These are phyloP conservation scores for Xanthoconium separans DNA, from an alignment of 1,284 basidiomycete genomes.

Conservation along the genomic window DNA sequence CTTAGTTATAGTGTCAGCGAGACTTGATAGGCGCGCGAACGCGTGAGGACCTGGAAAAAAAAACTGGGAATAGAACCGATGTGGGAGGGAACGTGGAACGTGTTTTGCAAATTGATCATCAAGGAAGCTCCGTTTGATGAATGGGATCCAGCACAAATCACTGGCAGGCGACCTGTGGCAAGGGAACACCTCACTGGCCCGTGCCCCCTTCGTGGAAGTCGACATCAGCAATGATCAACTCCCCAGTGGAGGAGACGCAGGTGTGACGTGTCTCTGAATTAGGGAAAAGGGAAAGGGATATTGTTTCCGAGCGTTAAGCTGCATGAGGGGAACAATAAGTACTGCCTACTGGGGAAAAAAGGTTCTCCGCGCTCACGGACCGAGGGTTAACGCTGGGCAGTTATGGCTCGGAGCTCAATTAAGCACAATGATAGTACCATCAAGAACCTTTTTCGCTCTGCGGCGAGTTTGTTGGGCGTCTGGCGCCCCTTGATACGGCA, in stretches of 20 bases:
- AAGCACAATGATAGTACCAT: background rate
- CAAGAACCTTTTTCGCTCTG: background rate
- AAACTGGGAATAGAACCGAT: background rate
- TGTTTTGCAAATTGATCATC: background rate
- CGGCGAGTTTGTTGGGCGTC: background rate
- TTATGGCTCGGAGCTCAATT: background rate
- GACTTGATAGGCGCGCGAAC: background rate
- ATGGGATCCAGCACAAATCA: background rate
- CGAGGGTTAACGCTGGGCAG: background rate
- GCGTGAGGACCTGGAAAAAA: background rate
- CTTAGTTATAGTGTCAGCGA: conserved; percentile 3
- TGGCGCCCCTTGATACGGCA: background rate
- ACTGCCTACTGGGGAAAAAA: background rate
- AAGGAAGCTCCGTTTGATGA: background rate
- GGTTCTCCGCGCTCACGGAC: background rate
- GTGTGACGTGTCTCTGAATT: background rate
- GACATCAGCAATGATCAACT: background rate
- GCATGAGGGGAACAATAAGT: background rate
- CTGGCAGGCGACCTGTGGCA: too few species aligned
- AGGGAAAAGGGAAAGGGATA: background rate
- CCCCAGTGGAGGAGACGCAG: background rate
- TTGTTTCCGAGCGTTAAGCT: background rate
- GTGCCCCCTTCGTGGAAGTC: background rate
- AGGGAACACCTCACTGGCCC: background rate
- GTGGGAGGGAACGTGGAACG: background rate